Conservation (phyloP, 495 filamentous ascomycete genomes). For the Saxophila tyrrhenica region DNA sequence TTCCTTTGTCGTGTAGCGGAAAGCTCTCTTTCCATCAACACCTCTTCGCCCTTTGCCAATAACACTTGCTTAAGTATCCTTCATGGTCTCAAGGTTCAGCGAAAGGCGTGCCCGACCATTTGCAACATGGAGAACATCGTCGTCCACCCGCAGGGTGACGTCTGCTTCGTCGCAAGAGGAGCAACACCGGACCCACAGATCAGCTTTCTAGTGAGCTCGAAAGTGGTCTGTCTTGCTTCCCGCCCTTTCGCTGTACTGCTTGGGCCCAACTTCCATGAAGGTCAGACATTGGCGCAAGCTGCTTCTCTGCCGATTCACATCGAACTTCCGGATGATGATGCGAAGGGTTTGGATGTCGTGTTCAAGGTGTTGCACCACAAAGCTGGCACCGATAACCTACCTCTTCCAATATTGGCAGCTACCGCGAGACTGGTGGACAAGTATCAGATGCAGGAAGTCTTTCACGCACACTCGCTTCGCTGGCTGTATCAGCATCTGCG, state of each 20-base stretch:
- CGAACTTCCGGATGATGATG: neutral
- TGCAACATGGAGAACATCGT: neutral
- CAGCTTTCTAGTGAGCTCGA: neutral
- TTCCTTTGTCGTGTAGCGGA: too few relatives aligned
- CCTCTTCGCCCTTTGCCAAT: too few relatives aligned
- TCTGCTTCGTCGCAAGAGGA: neutral
- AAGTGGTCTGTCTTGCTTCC: neutral
- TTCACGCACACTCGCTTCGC: neutral
- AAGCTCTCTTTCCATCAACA: too few relatives aligned
- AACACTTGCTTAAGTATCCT: too few relatives aligned
- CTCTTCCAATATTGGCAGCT: neutral
- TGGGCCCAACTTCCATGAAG: neutral
- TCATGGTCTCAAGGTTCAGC: neutral
- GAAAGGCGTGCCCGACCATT: neutral
- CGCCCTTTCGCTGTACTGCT: neutral
- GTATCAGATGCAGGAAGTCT: neutral
- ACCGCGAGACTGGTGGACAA: neutral
- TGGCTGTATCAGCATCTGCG: neutral
- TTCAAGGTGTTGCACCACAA: neutral
- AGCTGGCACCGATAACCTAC: neutral
- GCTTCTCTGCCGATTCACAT: neutral
- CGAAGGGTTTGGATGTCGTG: neutral
- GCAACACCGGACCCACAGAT: neutral
- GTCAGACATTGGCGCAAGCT: neutral
- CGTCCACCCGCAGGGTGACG: neutral